phyloP scores from a whole-genome alignment of 2,329 filamentous ascomycete genomes.

The Aspergillus awamori region DNA sequence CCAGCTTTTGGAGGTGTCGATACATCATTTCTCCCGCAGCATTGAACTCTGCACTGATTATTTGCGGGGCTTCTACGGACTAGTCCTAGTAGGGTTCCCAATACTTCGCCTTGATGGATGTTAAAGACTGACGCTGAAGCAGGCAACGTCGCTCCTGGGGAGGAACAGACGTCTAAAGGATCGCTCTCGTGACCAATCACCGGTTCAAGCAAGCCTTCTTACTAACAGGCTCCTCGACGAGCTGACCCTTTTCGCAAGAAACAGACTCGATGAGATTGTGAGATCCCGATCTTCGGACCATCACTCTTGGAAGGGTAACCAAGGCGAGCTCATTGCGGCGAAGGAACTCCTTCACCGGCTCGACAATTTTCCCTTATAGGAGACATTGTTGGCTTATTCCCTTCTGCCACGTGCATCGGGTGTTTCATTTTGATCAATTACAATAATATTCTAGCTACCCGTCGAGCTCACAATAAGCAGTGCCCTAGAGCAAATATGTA shows the following conservation, averaged over 20 bases:
- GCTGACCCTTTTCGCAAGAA: conserved; percentile 41
- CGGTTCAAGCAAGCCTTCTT: conserved; percentile 16
- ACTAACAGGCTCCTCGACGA: conserved; percentile 32
- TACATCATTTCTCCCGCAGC: conserved; percentile 85
- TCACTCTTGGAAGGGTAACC: conserved; percentile 35
- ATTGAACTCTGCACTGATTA: conserved; percentile 94
- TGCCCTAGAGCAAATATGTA: too few relatives aligned
- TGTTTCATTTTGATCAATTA: too few relatives aligned
- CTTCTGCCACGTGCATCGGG: not conserved
- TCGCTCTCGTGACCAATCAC: conserved; percentile 10
- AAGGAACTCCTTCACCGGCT: conserved; percentile 43
- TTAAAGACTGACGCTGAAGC: not conserved
- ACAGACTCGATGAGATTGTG: conserved; percentile 42
- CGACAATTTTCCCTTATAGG: not conserved
- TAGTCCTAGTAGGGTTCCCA: conserved; percentile 68
- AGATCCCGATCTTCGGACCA: conserved; percentile 35
- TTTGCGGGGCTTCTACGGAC: conserved; percentile 85
- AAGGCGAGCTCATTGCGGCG: conserved; percentile 46
- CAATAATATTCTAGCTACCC: too few relatives aligned
- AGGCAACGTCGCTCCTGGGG: conserved; percentile 35
- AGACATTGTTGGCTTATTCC: not conserved
- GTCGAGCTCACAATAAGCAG: too few relatives aligned
- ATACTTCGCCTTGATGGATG: not conserved
- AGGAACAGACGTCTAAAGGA: conserved; percentile 21
- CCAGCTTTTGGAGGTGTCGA: conserved; percentile 67